Conservation (phyloP, 2,329 filamentous ascomycete genomes). For the Apiospora phragmitis region DNA sequence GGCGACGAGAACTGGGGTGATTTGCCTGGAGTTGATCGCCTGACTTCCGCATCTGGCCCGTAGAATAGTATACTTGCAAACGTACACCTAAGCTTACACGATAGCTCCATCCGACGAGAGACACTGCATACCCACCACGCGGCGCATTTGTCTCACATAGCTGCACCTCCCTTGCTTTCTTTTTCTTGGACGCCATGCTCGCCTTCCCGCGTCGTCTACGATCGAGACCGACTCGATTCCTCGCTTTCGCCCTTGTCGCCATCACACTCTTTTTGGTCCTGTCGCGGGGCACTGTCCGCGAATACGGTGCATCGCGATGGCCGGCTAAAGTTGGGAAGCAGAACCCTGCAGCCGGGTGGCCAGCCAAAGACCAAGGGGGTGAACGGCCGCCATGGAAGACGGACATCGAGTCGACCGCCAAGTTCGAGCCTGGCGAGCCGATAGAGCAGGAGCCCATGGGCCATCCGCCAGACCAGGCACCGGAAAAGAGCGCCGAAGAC, state of each 20-base stretch:
- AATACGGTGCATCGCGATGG: background rate
- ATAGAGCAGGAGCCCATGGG: background rate
- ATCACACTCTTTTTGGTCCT: background rate
- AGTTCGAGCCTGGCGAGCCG: background rate
- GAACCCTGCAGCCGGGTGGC: background rate
- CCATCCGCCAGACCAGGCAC: background rate
- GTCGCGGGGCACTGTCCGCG: background rate
- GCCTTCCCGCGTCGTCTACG: background rate
- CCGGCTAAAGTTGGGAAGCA: background rate
- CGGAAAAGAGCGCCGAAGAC: background rate
- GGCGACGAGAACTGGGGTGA: background rate
- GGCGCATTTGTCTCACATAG: background rate
- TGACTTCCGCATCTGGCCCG: background rate
- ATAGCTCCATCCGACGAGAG: background rate
- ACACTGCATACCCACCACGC: background rate
- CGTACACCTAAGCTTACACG: background rate
- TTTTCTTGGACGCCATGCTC: background rate
- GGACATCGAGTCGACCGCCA: conserved; percentile 3
- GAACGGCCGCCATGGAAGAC: background rate
- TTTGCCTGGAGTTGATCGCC: background rate
- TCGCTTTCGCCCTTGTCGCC: background rate
- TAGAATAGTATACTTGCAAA: background rate
- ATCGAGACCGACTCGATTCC: conserved; percentile 8
- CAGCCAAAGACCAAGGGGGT: background rate
- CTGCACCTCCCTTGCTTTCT: background rate